Percentiles rank a stretch among this genome's conserved stretches.
phyloP scores from a whole-genome alignment of 495 filamentous ascomycete species.

The Aspergillus steynii region DNA sequence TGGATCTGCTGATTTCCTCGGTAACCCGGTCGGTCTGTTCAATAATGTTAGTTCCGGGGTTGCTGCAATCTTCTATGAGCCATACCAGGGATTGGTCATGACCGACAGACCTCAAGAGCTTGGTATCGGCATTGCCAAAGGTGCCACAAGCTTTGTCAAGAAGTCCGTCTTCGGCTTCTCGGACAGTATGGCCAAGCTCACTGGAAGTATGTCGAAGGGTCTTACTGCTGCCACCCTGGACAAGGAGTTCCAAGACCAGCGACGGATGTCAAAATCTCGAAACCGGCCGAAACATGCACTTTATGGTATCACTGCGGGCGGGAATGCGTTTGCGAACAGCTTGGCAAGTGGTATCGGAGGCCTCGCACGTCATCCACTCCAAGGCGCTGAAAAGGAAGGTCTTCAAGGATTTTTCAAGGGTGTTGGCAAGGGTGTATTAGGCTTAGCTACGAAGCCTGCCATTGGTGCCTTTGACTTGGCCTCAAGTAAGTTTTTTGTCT shows the following conservation, averaged over 20 bases:
- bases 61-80: conserved; percentile 97
- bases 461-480: conserved; percentile 97
- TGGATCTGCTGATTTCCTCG: conserved; percentile 96
- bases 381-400: conserved; percentile 96
- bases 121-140: conserved; percentile 92
- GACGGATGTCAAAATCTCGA: conserved; percentile 87
- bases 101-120: conserved; percentile 93
- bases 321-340: conserved; percentile 89
- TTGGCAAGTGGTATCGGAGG: conserved; percentile 93
- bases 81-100: conserved; percentile 96
- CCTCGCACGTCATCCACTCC: conserved; percentile 86
- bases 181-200: conserved; percentile 94
- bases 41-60: conserved; percentile 97
- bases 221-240: conserved; percentile 93
- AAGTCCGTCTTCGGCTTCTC: conserved; percentile 97
- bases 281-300: conserved; percentile 96
- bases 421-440: conserved; percentile 91
- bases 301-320: conserved; percentile 93
- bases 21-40: conserved; percentile 96
- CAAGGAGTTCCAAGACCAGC: conserved; percentile 96
- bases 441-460: conserved; percentile 91
- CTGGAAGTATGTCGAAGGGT: conserved; percentile 94
- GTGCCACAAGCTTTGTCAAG: conserved; percentile 95
- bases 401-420: conserved; percentile 94
- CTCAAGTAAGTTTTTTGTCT: conserved; percentile 55